A percentile compares a stretch with the other conserved stretches of the same genome.
Evolutionary conservation across 2,329 filamentous ascomycete genomes (phyloP).

Genomic region (Neocatenulostroma microsporum): DNA sequence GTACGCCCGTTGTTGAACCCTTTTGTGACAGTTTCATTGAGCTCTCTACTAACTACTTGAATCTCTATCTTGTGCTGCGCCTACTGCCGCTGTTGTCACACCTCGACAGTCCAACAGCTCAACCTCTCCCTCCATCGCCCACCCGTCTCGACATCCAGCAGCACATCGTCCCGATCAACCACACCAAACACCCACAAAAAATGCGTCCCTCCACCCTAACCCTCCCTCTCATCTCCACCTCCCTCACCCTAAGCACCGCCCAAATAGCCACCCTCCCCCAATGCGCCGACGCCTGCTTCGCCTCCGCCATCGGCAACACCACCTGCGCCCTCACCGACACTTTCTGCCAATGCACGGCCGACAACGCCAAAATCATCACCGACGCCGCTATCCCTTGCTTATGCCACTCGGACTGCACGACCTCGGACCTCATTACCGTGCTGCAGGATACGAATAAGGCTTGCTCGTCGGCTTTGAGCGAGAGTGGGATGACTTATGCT

Average conservation of each 20-base stretch:
- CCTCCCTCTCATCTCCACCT: neutral
- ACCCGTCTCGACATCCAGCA: too few species aligned
- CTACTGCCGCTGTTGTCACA: too few species aligned
- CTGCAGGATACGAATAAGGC: constrained; percentile 4
- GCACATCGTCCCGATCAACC: too few species aligned
- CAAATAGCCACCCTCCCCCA: constrained; percentile 11
- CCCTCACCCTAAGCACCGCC: constrained; percentile 5
- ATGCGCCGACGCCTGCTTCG: constrained; percentile 38
- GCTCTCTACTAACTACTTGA: too few species aligned
- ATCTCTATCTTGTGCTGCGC: too few species aligned
- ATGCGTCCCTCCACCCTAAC: too few species aligned
- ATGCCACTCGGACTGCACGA: constrained; percentile 29
- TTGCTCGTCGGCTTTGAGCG: constrained; percentile 5
- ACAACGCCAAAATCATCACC: constrained; percentile 25
- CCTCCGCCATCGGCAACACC: constrained; percentile 39
- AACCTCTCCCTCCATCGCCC: too few species aligned
- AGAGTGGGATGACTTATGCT: constrained; percentile 1
- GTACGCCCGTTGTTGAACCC: too few species aligned
- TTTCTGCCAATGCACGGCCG: constrained; percentile 46
- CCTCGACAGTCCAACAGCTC: too few species aligned
- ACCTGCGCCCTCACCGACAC: constrained; percentile 43
- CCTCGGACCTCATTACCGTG: constrained; percentile 26
- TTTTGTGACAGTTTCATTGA: too few species aligned
- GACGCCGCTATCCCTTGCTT: constrained; percentile 37
- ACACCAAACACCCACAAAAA: too few species aligned